Base-by-base conservation (phyloP, 805 yeast genomes). In the Yamadazyma akitaensis region DNA sequence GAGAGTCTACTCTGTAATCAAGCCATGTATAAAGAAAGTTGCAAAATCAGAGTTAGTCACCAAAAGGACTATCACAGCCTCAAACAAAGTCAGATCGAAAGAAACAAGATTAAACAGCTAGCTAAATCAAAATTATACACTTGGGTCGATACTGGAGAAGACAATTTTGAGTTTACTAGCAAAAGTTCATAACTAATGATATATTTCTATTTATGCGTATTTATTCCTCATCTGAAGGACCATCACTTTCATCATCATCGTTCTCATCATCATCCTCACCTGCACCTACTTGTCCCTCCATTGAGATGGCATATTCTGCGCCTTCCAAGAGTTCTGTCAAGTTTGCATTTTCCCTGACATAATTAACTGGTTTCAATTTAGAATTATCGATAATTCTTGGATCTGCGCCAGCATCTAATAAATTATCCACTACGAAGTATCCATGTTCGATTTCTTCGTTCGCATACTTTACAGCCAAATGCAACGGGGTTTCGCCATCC, bases 321-420 rank as follows among this genome's bases (percentile, higher is more conserved):
- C 88, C 81, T 57, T 89, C 86, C 53, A 92, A 74, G 28, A 81
- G 67, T 56, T 82, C 81, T 36, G 72, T 70, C 51, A 92, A 72
- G 46, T 79, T 76, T 2, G 73, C 78, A 48, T 81, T 70, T 13
- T 82, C 80, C 24, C 64, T 70, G 13, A 80, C 83, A 49, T 90
- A 72, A 54, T 88, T 89, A 34, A 85, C 74, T 6, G 98, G 96
- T 55, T 79, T 87, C 56, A 84, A 76, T 19, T 88, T 88, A 34
- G 74, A 71, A 21, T 50, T 58, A 53, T 71, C 73, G 19, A 54
- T 54, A 34, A 67, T 59, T 42, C 68, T 73, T 2, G 95, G 88
- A 65, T 91, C 94, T 1, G 94, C 84, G 2, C 99, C 98, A 25
- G 95, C 96, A 58, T 91, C 97, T 35, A 94, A 70, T 51, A 94